Conservation (phyloP, 805 yeast species). For the Sporopachydermia lactativora region DNA sequence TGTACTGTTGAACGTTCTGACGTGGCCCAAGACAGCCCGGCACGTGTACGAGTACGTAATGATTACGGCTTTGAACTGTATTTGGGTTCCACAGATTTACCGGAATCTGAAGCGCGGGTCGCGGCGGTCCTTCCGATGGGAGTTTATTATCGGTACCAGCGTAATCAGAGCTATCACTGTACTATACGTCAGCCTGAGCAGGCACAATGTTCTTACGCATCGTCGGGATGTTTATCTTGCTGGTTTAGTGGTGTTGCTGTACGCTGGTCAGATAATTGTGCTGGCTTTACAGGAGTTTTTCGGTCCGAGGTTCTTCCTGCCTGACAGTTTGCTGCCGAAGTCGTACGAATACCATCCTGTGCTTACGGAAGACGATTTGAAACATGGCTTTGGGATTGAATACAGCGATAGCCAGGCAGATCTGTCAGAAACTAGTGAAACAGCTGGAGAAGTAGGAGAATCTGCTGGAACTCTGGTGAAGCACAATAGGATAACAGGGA, state of each 20-base stretch:
- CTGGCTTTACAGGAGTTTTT: constrained; percentile 48
- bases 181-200: constrained; percentile 38
- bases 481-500: constrained; percentile 18
- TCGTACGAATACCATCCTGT: constrained; percentile 76
- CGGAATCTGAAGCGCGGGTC: constrained; percentile 62
- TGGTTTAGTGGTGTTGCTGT: constrained; percentile 35
- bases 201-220: constrained; percentile 56
- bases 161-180: constrained; percentile 51
- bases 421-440: constrained; percentile 12
- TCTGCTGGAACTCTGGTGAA: constrained; percentile 10
- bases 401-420: constrained; percentile 19
- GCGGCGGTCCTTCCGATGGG: constrained; percentile 57
- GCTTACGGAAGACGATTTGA: constrained; percentile 43
- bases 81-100: constrained; percentile 82
- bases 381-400: constrained; percentile 44
- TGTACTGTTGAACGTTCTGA: constrained; percentile 36
- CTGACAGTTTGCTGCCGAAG: constrained; percentile 59
- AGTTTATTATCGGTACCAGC: constrained; percentile 58
- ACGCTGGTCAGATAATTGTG: constrained; percentile 40
- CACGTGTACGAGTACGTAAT: constrained; percentile 41
- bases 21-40: constrained; percentile 52
- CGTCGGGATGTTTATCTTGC: constrained; percentile 43
- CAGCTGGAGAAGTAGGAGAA: constrained; percentile 17
- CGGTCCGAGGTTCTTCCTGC: constrained; percentile 78
- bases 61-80: constrained; percentile 43